Evolutionary conservation across 2,329 filamentous ascomycete species (phyloP), one percentile per base, ranked within the genome.

Genomic region (Colletotrichum tabaci): DNA sequence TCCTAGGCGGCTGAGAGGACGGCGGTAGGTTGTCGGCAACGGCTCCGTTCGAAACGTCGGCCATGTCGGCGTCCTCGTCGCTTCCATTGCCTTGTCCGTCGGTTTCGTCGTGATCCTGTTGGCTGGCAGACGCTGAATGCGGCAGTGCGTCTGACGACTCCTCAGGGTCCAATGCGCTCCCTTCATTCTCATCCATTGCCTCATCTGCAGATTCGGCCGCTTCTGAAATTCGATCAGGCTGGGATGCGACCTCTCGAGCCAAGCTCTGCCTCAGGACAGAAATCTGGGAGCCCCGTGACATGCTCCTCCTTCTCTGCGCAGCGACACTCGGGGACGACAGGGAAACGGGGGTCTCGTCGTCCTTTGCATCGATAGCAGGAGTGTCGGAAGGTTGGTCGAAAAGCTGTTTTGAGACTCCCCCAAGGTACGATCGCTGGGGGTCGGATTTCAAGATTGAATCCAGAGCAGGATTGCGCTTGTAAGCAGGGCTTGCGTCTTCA

Each of bases 241-340:
- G 15, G 16, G 46, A 38, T 9, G 55, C 71, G 6, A 40, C 50
- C 23, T 64, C 64, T 21, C 60, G 67, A 15, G 52, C 56, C 16
- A 72, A 42, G 4, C 44, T 46, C 44, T 71, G 62, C 35, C 68
- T 50, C n/a, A 64, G 38, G 3, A 49, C 26, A n/a, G 69, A 72
- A n/a, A 69, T 69, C 30, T 72, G 69, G 15, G 69, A 72, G 15
- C 69, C 69, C 6, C 69, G 58, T n/a, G 70, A 70, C 70, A 72
- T 72, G 49, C 70, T 72, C 38, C 71, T 58, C 18, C 67, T 46
- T 52, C 67, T 62, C 58, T 73, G 69, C 3, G 69, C 69, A 44
- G 60, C 60, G 18, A 67, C 58, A 18, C 60, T 71, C 1, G 67
- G 61, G 9, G 62, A 72, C 18, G 58, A 60, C 26, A 47, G 38